Percentiles rank a stretch among this genome's conserved stretches.
phyloP scores from a whole-genome alignment of 257 asterid species.

The Paulownia fortunei region DNA sequence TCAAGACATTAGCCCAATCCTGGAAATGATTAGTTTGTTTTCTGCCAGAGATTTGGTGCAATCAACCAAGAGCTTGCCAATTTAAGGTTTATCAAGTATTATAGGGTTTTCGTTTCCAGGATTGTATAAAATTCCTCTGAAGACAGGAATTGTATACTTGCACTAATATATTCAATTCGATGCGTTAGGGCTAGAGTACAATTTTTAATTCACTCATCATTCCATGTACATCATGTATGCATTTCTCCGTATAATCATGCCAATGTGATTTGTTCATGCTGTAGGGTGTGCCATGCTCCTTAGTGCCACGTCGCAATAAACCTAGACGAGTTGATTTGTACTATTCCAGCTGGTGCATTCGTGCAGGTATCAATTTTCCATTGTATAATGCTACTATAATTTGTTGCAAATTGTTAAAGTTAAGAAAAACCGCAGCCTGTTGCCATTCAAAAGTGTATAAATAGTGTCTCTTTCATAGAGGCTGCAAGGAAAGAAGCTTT shows the following conservation, averaged over 20 bases:
- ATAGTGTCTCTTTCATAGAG: not conserved
- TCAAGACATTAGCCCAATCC: not conserved
- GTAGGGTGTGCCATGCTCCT: conserved; percentile 76
- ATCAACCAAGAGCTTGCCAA: too few relatives aligned
- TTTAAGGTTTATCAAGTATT: conserved; percentile 5
- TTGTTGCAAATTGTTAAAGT: not conserved
- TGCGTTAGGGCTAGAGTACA: not conserved
- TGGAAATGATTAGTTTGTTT: not conserved
- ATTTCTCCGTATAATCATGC: not conserved
- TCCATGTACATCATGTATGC: not conserved
- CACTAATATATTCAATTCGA: not conserved
- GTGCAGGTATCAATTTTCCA: conserved; percentile 63
- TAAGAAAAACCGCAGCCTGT: not conserved
- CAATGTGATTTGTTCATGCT: conserved; percentile 7
- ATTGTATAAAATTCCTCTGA: not conserved
- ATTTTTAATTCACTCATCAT: not conserved
- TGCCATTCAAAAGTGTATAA: not conserved
- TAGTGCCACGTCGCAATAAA: conserved; percentile 71
- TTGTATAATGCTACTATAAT: not conserved
- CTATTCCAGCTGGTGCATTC: conserved; percentile 87
- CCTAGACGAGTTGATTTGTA: conserved; percentile 91
- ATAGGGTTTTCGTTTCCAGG: not conserved
- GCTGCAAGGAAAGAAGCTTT: not conserved
- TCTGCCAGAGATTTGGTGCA: not conserved
- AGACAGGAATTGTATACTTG: not conserved